phyloP scores from a whole-genome alignment of 805 yeast species.

The Saturnispora serradocipensis region DNA sequence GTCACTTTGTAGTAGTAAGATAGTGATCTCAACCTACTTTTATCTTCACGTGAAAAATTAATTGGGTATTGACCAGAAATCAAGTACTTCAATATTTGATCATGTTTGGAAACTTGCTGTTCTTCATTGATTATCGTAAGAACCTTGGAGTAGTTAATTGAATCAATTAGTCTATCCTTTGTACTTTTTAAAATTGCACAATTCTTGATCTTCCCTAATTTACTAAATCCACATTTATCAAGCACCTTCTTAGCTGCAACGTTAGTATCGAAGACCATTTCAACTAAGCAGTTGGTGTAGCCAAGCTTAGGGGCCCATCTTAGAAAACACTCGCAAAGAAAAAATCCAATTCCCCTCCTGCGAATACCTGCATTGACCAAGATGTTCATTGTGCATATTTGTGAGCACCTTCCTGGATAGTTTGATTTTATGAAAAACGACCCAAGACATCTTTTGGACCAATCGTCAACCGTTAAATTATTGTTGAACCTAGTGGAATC shows the following conservation, averaged over 20 bases:
- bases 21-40: conserved; percentile 73
- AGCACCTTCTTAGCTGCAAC: conserved; percentile 71
- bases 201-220: conserved; percentile 73
- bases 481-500: conserved; percentile 43
- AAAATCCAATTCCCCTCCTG: conserved; percentile 84
- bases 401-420: conserved; percentile 88
- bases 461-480: conserved; percentile 41
- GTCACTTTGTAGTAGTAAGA: conserved; percentile 68
- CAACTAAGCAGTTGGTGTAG: conserved; percentile 75
- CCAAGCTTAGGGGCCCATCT: conserved; percentile 91
- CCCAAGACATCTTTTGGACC: conserved; percentile 93
- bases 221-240: conserved; percentile 65
- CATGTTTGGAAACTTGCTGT: conserved; percentile 33
- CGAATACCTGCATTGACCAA: conserved; percentile 89
- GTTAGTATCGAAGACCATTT: conserved; percentile 82
- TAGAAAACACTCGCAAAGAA: conserved; percentile 71
- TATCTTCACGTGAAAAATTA: conserved; percentile 71
- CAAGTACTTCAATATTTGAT: conserved; percentile 65
- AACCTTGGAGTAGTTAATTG: conserved; percentile 76
- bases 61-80: conserved; percentile 84
- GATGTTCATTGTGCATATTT: conserved; percentile 84
- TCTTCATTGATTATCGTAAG: conserved; percentile 39
- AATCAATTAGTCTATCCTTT: conserved; percentile 70
- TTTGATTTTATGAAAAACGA: conserved; percentile 78
- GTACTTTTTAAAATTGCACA: conserved; percentile 84